Evolutionary conservation across 2,329 filamentous ascomycete genomes (phyloP).

Genomic region (Colletotrichum zoysiae): DNA sequence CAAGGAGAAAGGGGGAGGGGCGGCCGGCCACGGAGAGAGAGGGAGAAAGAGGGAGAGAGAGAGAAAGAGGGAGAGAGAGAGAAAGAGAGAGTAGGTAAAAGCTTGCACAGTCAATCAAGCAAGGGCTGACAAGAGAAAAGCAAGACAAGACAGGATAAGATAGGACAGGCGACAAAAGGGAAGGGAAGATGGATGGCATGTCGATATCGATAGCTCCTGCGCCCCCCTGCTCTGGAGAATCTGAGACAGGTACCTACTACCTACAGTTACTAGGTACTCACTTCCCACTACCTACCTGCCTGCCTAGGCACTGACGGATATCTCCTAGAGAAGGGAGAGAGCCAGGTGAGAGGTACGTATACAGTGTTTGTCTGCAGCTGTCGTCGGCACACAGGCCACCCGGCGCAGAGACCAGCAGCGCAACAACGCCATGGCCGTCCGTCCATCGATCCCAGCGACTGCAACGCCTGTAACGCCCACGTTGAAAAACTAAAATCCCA

Average conservation of each 20-base stretch:
- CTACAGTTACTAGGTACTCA: too few relatives aligned
- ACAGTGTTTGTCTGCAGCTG: not conserved
- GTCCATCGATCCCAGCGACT: not conserved
- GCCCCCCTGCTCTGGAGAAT: not conserved
- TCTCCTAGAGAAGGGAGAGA: not conserved
- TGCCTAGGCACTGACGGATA: not conserved
- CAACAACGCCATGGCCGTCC: constrained; percentile 1
- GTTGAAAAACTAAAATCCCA: not conserved
- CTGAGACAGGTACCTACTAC: too few relatives aligned
- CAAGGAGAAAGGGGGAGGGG: not conserved
- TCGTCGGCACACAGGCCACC: constrained; percentile 7
- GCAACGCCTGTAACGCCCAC: constrained; percentile 1
- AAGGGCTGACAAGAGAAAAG: not conserved
- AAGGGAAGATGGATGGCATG: not conserved
- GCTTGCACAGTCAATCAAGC: not conserved
- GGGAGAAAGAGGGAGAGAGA: too few relatives aligned
- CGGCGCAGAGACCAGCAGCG: constrained; percentile 1
- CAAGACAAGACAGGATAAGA: too few relatives aligned
- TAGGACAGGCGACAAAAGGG: not conserved
- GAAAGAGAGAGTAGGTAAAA: not conserved
- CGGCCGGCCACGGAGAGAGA: not conserved
- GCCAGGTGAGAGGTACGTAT: not conserved
- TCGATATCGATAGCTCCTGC: not conserved
- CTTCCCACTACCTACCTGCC: too few relatives aligned
- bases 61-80: too few relatives aligned